phyloP scores from a whole-genome alignment of 2,329 filamentous ascomycete species.

The Botrytis paeoniae region DNA sequence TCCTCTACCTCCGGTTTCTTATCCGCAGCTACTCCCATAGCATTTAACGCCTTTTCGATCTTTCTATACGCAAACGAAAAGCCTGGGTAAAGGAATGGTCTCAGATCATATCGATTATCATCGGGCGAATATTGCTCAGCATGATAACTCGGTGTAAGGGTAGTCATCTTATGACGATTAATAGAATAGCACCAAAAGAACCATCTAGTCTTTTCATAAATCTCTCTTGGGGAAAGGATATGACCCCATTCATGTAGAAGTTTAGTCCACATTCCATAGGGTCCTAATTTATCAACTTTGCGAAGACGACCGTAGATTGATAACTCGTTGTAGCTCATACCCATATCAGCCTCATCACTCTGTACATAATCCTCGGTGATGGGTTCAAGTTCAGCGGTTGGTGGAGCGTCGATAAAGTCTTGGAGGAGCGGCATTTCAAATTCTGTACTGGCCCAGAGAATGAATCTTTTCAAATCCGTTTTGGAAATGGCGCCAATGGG shows the following conservation, averaged over 20 bases:
- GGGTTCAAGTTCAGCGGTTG: conserved; percentile 63
- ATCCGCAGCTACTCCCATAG: conserved; percentile 8
- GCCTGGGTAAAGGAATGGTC: conserved; percentile 53
- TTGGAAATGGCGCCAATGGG: conserved; percentile 62
- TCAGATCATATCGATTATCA: conserved; percentile 55
- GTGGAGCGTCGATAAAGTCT: conserved; percentile 61
- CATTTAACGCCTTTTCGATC: conserved; percentile 15
- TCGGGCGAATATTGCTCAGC: conserved; percentile 41
- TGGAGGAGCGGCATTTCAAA: conserved; percentile 64
- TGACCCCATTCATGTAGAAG: conserved; percentile 13
- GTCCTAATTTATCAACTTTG: conserved; percentile 48
- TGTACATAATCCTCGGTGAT: conserved; percentile 55
- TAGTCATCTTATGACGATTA: conserved; percentile 55
- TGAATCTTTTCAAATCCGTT: conserved; percentile 68
- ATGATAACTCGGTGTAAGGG: conserved; percentile 30
- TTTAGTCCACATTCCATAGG: conserved; percentile 28
- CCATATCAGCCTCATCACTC: conserved; percentile 46
- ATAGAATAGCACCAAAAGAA: conserved; percentile 47
- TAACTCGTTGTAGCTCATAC: conserved; percentile 51
- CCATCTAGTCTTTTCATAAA: conserved; percentile 12
- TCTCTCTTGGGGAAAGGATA: conserved; percentile 18
- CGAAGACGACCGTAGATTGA: conserved; percentile 45
- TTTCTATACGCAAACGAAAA: conserved; percentile 14
- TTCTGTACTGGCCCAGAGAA: conserved; percentile 56
- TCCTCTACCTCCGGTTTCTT: conserved; percentile 4